Percentiles rank a stretch among this genome's conserved stretches.
Conservation (phyloP, 371 early-diverging fungal species). For the Rhizopus sp. region DNA sequence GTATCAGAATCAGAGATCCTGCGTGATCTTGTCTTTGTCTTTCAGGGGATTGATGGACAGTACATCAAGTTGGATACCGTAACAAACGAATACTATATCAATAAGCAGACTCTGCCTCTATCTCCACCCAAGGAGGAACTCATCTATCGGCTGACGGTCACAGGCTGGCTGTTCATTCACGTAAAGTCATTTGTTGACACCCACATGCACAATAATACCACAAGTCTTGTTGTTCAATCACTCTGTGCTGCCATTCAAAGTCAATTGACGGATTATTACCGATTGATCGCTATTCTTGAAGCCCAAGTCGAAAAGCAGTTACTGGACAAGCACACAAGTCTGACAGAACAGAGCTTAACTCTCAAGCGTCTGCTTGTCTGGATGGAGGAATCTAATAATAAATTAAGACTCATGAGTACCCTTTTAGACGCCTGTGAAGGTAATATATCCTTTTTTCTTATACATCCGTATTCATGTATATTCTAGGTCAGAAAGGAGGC, state of each 20-base stretch:
- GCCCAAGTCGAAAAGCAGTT: conserved; percentile 65
- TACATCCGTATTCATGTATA: conserved; percentile 34
- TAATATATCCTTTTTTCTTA: conserved; percentile 34
- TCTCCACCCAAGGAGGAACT: conserved; percentile 62
- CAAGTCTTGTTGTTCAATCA: conserved; percentile 73
- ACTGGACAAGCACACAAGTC: conserved; percentile 47
- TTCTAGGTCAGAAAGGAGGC: conserved; percentile 77
- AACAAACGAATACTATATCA: conserved; percentile 52
- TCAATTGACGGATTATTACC: conserved; percentile 81
- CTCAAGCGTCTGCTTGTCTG: conserved; percentile 86
- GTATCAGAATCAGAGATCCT: conserved; percentile 72
- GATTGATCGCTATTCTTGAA: conserved; percentile 85
- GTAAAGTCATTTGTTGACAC: conserved; percentile 53
- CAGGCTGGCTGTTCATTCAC: conserved; percentile 72
- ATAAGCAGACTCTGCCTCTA: conserved; percentile 52
- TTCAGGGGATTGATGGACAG: conserved; percentile 94
- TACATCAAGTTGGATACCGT: conserved; percentile 67
- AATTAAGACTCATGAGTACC: conserved; percentile 70
- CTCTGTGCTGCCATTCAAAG: conserved; percentile 79
- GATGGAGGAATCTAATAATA: conserved; percentile 78
- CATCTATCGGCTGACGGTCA: conserved; percentile 59
- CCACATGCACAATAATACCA: conserved; percentile 38
- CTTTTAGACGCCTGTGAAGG: conserved; percentile 65
- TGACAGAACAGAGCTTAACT: conserved; percentile 62
- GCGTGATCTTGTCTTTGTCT: conserved; percentile 85